These are phyloP conservation scores for Podosphaera aphanis DNA, from an alignment of 2,329 filamentous ascomycete species.

Conservation along the genomic window DNA sequence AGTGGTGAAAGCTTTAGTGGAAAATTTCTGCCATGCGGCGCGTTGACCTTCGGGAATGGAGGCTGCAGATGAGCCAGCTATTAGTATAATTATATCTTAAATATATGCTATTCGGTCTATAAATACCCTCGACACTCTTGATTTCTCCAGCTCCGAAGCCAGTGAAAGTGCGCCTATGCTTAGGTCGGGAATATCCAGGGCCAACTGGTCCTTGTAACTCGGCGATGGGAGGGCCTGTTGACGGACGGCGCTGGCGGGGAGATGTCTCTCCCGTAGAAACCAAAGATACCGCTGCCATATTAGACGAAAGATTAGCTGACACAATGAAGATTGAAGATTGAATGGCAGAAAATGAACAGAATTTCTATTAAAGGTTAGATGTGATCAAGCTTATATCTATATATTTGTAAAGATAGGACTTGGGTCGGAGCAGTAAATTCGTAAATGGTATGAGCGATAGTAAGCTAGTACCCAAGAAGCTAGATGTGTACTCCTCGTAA, in stretches of 20 bases:
- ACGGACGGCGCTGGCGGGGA: slow-evolving; percentile 55
- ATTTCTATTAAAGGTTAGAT: too few species aligned
- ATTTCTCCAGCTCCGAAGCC: slow-evolving; percentile 81
- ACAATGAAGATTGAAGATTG: too few species aligned
- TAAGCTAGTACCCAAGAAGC: too few species aligned
- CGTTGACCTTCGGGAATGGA: slow-evolving; percentile 75
- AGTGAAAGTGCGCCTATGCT: slow-evolving; percentile 92
- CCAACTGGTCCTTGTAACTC: slow-evolving; percentile 70
- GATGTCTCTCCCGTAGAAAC: slow-evolving; percentile 8
- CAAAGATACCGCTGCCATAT: too few species aligned
- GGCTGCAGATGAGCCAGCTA: slow-evolving; percentile 19
- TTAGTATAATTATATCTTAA: background rate
- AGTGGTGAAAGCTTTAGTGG: slow-evolving; percentile 44
- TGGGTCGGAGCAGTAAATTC: too few species aligned
- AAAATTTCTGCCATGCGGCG: slow-evolving; percentile 47
- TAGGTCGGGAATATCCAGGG: slow-evolving; percentile 71
- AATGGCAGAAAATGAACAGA: too few species aligned
- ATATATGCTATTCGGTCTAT: background rate
- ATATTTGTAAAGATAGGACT: too few species aligned
- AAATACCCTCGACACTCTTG: slow-evolving; percentile 69
- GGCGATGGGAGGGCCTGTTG: slow-evolving; percentile 58
- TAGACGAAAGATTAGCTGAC: too few species aligned
- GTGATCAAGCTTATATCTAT: too few species aligned
- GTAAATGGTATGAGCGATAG: too few species aligned
- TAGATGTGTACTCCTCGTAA: too few species aligned